Evolutionary conservation across 192 early-diverging fungal species (phyloP).

Genomic region (Chytriomyces sp.): DNA sequence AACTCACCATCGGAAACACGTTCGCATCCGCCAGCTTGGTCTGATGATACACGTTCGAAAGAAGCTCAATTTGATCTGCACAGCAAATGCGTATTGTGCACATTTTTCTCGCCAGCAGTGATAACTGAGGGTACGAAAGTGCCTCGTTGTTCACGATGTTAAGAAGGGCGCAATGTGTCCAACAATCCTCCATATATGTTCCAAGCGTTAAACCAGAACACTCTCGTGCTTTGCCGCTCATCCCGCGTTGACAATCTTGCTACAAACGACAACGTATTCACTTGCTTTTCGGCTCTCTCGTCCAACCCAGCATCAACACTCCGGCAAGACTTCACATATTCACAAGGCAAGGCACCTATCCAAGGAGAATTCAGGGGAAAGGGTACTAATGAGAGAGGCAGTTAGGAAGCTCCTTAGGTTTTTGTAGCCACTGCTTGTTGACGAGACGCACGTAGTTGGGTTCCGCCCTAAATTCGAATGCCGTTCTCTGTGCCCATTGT

Average conservation of each 20-base stretch:
- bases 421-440: background rate
- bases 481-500: background rate
- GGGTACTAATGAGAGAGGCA: background rate
- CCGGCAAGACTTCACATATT: background rate
- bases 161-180: slow-evolving; percentile 40
- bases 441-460: slow-evolving; percentile 50
- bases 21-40: slow-evolving; percentile 62
- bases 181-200: background rate
- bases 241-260: no score
- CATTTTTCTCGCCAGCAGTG: slow-evolving; percentile 57
- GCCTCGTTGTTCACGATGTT: slow-evolving; percentile 41
- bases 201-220: no score
- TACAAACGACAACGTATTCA: no score
- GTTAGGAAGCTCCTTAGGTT: no score
- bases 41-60: slow-evolving; percentile 60
- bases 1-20: slow-evolving; percentile 57
- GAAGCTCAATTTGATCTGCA: slow-evolving; percentile 59
- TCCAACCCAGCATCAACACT: slow-evolving; percentile 3
- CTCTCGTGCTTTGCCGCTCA: no score
- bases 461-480: slow-evolving; percentile 7
- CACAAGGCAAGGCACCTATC: slow-evolving; percentile 72
- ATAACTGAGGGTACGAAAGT: slow-evolving; percentile 48
- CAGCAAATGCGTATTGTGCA: slow-evolving; percentile 64
- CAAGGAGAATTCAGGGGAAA: slow-evolving; percentile 37
- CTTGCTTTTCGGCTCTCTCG: slow-evolving; percentile 2